Percentiles rank a stretch among this genome's conserved stretches.
phyloP scores from a whole-genome alignment of 495 filamentous ascomycete species.

The Cercophora sp. region DNA sequence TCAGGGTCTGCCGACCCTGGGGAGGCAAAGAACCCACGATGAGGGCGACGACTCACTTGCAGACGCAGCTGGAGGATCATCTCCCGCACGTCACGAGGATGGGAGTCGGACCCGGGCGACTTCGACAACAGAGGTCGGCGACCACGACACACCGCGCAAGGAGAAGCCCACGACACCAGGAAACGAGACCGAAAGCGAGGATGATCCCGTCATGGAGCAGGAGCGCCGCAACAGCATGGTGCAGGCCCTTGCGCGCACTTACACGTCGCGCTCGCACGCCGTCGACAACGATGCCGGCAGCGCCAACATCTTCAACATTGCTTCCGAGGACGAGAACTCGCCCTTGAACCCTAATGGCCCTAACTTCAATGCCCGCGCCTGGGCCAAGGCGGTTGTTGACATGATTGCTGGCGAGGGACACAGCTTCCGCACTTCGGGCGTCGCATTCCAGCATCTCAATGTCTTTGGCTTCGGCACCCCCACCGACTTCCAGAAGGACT shows the following conservation, averaged over 20 bases:
- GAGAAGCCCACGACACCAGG: conserved; percentile 24
- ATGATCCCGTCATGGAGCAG: conserved; percentile 32
- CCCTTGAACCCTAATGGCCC: conserved; percentile 49
- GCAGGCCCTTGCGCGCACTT: conserved; percentile 42
- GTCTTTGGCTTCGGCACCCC: conserved; percentile 73
- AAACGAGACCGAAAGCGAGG: conserved; percentile 23
- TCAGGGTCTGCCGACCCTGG: conserved; percentile 22
- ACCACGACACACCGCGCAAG: conserved; percentile 13
- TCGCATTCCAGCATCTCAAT: conserved; percentile 60
- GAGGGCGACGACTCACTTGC: conserved; percentile 14
- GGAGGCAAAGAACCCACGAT: conserved; percentile 23
- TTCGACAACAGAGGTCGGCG: conserved; percentile 32
- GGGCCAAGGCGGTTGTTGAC: conserved; percentile 53
- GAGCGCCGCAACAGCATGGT: conserved; percentile 40
- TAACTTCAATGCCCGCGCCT: conserved; percentile 50
- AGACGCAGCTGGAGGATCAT: conserved; percentile 11
- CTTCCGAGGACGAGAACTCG: conserved; percentile 33
- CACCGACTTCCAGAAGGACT: conserved; percentile 78
- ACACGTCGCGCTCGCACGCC: conserved; percentile 41
- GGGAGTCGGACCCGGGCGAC: conserved; percentile 29
- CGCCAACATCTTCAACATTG: conserved; percentile 36
- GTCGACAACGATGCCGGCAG: conserved; percentile 16
- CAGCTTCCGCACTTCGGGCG: conserved; percentile 47
- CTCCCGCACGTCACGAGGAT: conserved; percentile 21
- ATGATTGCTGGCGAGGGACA: conserved; percentile 41